Conservation (phyloP, 257 asterid genomes). For the Solanum sparsipilum region DNA sequence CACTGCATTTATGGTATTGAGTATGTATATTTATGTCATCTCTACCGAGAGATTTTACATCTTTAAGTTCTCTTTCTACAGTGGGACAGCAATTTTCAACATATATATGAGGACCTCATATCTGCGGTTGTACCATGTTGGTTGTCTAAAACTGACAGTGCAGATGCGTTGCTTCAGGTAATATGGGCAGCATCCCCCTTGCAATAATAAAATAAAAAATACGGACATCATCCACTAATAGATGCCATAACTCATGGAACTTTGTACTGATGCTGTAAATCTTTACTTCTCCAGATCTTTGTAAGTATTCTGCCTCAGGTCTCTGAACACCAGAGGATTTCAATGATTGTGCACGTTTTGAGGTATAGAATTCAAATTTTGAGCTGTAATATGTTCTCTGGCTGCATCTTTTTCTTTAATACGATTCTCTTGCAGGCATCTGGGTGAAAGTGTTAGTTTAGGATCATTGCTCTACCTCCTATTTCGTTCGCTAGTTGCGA, state of each 20-base stretch:
- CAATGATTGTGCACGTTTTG: slow-evolving; percentile 51
- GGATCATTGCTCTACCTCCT: slow-evolving; percentile 71
- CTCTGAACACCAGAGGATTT: slow-evolving; percentile 56
- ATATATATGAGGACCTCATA: slow-evolving; percentile 74
- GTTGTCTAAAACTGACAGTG: slow-evolving; percentile 46
- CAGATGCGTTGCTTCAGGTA: slow-evolving; percentile 80
- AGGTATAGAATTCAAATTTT: slow-evolving; percentile 33
- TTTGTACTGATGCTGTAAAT: slow-evolving; percentile 3
- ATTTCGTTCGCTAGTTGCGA: slow-evolving; percentile 51
- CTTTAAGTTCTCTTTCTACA: slow-evolving; percentile 16
- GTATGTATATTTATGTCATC: not conserved
- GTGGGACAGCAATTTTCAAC: slow-evolving; percentile 88
- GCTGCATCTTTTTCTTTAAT: slow-evolving; percentile 19
- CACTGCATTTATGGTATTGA: not conserved
- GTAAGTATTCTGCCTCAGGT: slow-evolving; percentile 68
- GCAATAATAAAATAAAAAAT: not conserved
- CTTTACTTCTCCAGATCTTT: slow-evolving; percentile 47
- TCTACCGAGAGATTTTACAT: not conserved
- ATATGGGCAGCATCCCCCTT: not conserved
- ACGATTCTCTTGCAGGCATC: slow-evolving; percentile 49
- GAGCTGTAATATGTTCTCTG: not conserved
- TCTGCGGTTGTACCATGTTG: slow-evolving; percentile 88
- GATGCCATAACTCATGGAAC: not conserved
- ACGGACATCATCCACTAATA: not conserved
- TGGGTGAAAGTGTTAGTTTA: slow-evolving; percentile 68